These are phyloP conservation scores for Penicillium sp. DNA, from an alignment of 2,329 filamentous ascomycete species.

Conservation along the genomic window DNA sequence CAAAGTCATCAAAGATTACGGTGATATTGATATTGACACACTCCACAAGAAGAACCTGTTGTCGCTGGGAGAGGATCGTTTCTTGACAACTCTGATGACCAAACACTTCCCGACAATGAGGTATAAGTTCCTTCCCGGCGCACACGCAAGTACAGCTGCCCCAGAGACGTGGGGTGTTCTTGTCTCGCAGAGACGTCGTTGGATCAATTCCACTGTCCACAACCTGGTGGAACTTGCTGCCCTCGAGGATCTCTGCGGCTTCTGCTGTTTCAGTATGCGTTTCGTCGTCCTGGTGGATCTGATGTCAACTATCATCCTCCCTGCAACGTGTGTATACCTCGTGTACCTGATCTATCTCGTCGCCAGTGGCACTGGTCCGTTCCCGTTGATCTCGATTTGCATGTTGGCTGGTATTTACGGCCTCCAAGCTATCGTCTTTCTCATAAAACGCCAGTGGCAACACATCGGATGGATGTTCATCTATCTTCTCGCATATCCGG, in stretches of 20 bases:
- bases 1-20: slow-evolving; percentile 82
- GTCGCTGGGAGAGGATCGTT: slow-evolving; percentile 94
- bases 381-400: slow-evolving; percentile 82
- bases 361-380: slow-evolving; percentile 66
- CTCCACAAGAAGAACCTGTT: slow-evolving; percentile 93
- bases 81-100: slow-evolving; percentile 94
- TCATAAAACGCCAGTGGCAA: slow-evolving; percentile 96
- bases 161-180: slow-evolving; percentile 93
- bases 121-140: slow-evolving; percentile 93
- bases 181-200: slow-evolving; percentile 94
- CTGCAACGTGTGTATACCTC: slow-evolving; percentile 82
- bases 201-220: slow-evolving; percentile 99
- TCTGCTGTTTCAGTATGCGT: slow-evolving; percentile 98
- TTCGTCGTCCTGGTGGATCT: slow-evolving; percentile 96
- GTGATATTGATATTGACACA: slow-evolving; percentile 85
- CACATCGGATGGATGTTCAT: slow-evolving; percentile 99
- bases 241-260: slow-evolving; percentile 92
- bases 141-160: slow-evolving; percentile 88
- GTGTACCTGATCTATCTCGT: slow-evolving; percentile 83
- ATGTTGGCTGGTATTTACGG: slow-evolving; percentile 92
- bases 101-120: slow-evolving; percentile 95
- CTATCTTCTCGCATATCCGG: slow-evolving; percentile 90
- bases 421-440: slow-evolving; percentile 93
- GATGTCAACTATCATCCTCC: slow-evolving; percentile 86
- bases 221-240: slow-evolving; percentile 89